Base-by-base conservation (phyloP, 805 yeast genomes). In the Starmera pachycereana region DNA sequence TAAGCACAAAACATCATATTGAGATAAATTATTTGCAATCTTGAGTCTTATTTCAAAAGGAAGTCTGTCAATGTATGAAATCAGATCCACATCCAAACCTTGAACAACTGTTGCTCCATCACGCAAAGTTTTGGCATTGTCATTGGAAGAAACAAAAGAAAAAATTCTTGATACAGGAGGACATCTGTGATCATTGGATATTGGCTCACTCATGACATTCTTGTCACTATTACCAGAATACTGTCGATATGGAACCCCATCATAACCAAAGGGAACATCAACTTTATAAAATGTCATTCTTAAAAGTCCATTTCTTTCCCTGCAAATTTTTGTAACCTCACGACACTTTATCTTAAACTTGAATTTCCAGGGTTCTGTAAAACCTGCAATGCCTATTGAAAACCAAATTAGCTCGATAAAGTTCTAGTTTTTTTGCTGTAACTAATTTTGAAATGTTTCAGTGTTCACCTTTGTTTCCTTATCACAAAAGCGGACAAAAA, bases 1-100 rank as follows among this genome's bases (percentile, higher is more conserved):
- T 14, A 69, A 43, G 36, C 44, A 59, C 6, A 65, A 39, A 27
- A 64, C 52, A 41, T 66, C 72, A 38, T 58, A 56, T 46, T 69
- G 74, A 4, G 65, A 49, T 19, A 68, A 46, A 11, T 54, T 44
- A 28, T 58, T 51, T n/a, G 65, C 55, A 6, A 69, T 59, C 29
- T 43, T 38, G 19, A 53, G 36, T 8, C 62, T 50, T 12, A 68
- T 44, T 42, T 68, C 74, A 25, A 53, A 50, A 2, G 74, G 72
- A 1, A 69, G 55, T 37, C 40, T 50, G 22, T 58, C 63, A 4
- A 64, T 41, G 10, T 43, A 39, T 6, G 46, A 40, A 5, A 13
- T 19, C 18, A 12, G 36, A 16, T 13, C 33, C n/a, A 19, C 29
- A 2, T 7, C 27, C 27, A 29, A 13, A 29, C n/a, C 4, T 25